Evolutionary conservation across 768 basidiomycete species (phyloP), one percentile per base, ranked within the genome.

Genomic region (Tricholoma bakamatsutake): DNA sequence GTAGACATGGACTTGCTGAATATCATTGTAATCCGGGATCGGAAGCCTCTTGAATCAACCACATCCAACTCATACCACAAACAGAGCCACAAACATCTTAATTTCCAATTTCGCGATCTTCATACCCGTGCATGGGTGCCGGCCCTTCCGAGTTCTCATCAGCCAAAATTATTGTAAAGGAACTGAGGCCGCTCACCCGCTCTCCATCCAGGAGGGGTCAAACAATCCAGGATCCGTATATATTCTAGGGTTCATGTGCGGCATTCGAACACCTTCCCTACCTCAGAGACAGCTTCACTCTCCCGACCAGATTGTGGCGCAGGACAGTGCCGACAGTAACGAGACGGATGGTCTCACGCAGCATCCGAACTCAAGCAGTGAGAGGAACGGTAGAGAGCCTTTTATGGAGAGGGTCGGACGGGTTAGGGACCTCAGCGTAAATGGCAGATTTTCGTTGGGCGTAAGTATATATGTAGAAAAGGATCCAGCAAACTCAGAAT

Each of bases 161-260:
- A n/a, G n/a, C n/a, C n/a, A 24, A 24, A 3, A 24, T 24, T 24
- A 24, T 24, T 24, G 3, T 24, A 35, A 7, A 37, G 27, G 7
- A n/a, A 15, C 18, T 28, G 49, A 39, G 40, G 2, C 47, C 0
- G 57, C 66, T 56, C 51, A 73, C 75, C 75, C 30, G 65, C 71
- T 42, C 76, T 76, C 74, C 74, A 77, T 3, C 68, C 76, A 3
- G 75, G 33, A 59, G 63, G 75, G 76, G 61, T 75, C 73, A 47
- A 73, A 77, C 7, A 57, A 57, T 18, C 56, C 21, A 0, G 74
- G 75, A 33, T 71, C 57, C 1, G 69, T 54, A 40, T 76, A 76
- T 11, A 75, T 66, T 4, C 69, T 54, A 1, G 66, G 62, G 50
- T 77, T 68, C 34, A 72, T 55, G 54, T 76, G 73, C 0, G 63